Percentiles rank a stretch among this genome's conserved stretches.
phyloP scores from a whole-genome alignment of 495 filamentous ascomycete genomes.

The Staphylotrichum tortipilum region DNA sequence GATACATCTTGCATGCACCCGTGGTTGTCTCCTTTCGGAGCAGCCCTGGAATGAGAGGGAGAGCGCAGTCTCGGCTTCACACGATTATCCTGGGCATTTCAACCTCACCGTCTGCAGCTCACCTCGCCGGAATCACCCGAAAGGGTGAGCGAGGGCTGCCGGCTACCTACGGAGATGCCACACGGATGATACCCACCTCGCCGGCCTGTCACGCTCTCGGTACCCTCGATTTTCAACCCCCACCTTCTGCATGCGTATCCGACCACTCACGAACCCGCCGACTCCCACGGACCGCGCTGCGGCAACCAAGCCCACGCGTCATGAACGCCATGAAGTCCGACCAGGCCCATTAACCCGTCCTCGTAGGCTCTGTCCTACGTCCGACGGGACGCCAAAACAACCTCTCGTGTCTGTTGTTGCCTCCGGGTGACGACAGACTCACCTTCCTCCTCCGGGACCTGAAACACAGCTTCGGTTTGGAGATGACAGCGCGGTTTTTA shows the following conservation, averaged over 20 bases:
- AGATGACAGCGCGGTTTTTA: constrained; percentile 66
- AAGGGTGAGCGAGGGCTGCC: constrained; percentile 31
- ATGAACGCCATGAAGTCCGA: constrained; percentile 34
- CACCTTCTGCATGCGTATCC: constrained; percentile 17
- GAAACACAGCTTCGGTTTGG: constrained; percentile 28
- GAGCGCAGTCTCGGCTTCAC: constrained; percentile 34
- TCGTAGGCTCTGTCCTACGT: constrained; percentile 38
- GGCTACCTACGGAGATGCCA: constrained; percentile 33
- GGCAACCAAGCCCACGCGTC: constrained; percentile 38
- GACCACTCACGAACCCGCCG: constrained; percentile 16
- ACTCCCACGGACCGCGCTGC: constrained; percentile 32
- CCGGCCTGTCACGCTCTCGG: constrained; percentile 29
- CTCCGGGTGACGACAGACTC: too few species aligned
- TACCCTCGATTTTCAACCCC: constrained; percentile 20
- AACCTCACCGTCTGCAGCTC: constrained; percentile 12
- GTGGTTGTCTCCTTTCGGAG: constrained; percentile 5
- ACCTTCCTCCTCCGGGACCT: constrained; percentile 28
- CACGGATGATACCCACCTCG: constrained; percentile 17
- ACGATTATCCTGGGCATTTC: constrained; percentile 31
- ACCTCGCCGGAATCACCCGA: constrained; percentile 40
- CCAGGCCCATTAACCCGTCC: constrained; percentile 71
- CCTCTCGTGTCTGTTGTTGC: constrained; percentile 21
- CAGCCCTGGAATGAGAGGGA: constrained; percentile 23
- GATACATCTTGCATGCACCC: constrained; percentile 9
- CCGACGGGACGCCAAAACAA: constrained; percentile 59